phyloP scores from a whole-genome alignment of 2,329 filamentous ascomycete species.

The Fusarium newnesense region DNA sequence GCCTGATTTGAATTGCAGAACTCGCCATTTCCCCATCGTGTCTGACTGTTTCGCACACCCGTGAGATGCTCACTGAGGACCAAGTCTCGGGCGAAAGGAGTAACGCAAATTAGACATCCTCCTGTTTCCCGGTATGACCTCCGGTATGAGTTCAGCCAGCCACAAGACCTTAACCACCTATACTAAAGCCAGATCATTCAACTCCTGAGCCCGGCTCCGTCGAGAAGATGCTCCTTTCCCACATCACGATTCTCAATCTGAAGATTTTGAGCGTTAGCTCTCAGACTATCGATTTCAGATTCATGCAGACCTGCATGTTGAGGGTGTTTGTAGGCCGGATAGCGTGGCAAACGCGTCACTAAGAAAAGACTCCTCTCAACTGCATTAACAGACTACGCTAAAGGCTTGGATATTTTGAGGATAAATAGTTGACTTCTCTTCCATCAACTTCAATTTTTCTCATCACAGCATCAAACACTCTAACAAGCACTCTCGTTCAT shows the following conservation, averaged over 20 bases:
- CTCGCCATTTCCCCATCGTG: neutral
- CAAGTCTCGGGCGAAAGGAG: no score
- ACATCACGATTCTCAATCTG: neutral
- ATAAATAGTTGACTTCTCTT: neutral
- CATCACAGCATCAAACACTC: neutral
- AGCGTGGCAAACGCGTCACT: neutral
- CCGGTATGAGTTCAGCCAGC: neutral
- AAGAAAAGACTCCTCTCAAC: rapidly evolving
- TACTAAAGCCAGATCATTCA: no score
- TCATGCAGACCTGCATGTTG: neutral
- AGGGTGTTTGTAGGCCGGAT: rapidly evolving
- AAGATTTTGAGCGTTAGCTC: neutral
- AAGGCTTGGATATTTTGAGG: rapidly evolving
- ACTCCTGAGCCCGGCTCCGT: rapidly evolving
- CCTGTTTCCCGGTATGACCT: rapidly evolving
- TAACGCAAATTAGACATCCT: neutral
- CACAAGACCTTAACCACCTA: neutral
- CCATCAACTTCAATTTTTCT: neutral
- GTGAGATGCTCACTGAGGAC: neutral
- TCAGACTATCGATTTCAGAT: neutral
- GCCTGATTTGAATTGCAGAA: neutral
- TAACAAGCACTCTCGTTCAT: neutral
- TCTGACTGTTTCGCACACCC: neutral
- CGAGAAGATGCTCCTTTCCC: neutral
- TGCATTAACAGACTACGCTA: rapidly evolving